Evolutionary conservation across 371 early-diverging fungal species (phyloP), one percentile per base, ranked within the genome.

Genomic region (Mucor circinelloides): DNA sequence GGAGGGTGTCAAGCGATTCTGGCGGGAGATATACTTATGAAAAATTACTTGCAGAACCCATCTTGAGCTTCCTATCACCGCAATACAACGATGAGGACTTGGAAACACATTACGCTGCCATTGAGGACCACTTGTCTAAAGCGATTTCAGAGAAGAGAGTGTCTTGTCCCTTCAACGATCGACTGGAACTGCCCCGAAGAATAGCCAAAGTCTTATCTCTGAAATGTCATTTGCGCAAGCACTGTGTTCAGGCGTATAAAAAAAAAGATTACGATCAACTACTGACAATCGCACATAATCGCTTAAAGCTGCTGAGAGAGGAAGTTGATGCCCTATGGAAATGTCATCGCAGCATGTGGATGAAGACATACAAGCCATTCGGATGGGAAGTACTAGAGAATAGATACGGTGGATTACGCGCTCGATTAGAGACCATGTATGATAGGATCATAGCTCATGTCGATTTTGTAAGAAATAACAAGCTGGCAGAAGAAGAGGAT

Each of bases 331-430:
- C 74, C 36, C 84, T 95, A 31, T 93, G 94, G 93, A 84, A 84
- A 50, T 91, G 85, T 67, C 95, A 95, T 72, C 89, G 95, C 5
- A 75, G 80, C 7, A 65, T 91, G 66, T 95, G 95, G 95, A 84
- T 88, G 71, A 78, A 82, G 59, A 89, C 86, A 60, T 90, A 90
- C 75, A 91, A 91, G 64, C 93, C 95, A 1, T 93, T 93, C 84
- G 95, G 95, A 2, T 90, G 92, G 89, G 95, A 95, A 69, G 86
- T 92, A 0, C 64, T 95, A 4, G 94, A 95, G 68, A 72, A 89
- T 60, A 87, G 95, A 34, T 95, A 95, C 72, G 95, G 95, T 57
- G 93, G 91, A 2, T 65, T 93, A 27, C 72, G 89, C 0, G 84
- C 93, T 7, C 85, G 95, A 4, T 67, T 94, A 48, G 82, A 88